Evolutionary conservation across 495 filamentous ascomycete species (phyloP).

Genomic region (Podospora didyma): DNA sequence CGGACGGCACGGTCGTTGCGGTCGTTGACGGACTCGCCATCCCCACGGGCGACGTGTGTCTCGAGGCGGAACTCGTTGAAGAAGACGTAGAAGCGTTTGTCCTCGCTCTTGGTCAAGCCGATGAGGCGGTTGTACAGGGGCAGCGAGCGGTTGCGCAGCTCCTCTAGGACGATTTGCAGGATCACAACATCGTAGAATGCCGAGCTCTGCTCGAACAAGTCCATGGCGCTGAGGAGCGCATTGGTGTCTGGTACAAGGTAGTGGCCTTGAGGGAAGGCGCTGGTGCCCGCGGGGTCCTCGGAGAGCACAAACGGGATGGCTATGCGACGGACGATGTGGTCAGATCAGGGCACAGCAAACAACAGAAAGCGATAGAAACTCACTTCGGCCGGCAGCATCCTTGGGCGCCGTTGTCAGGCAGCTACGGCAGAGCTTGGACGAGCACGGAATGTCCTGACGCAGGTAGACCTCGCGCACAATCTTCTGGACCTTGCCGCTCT

Average conservation of each 20-base stretch:
- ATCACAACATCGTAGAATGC: conserved; percentile 95
- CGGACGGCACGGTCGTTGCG: conserved; percentile 91
- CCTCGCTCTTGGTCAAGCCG: conserved; percentile 83
- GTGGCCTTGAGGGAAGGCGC: conserved; percentile 76
- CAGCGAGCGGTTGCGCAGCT: conserved; percentile 87
- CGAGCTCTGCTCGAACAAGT: conserved; percentile 85
- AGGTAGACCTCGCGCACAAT: conserved; percentile 96
- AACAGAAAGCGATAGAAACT: conserved; percentile 14
- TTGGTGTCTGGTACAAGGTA: conserved; percentile 97
- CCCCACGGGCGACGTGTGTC: conserved; percentile 72
- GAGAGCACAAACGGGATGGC: conserved; percentile 83
- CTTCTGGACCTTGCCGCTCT: conserved; percentile 95
- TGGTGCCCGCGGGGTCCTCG: conserved; percentile 77
- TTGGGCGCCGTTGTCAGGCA: conserved; percentile 68
- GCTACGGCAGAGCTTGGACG: conserved; percentile 75
- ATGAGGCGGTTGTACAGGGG: conserved; percentile 93
- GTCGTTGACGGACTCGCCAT: conserved; percentile 89
- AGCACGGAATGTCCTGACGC: conserved; percentile 94
- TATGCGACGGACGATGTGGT: conserved; percentile 28
- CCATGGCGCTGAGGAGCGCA: conserved; percentile 91
- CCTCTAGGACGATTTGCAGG: conserved; percentile 92
- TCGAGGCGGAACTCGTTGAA: conserved; percentile 97
- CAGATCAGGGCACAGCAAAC: conserved; percentile 15
- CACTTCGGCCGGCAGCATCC: conserved; percentile 75
- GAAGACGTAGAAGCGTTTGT: conserved; percentile 96